These are phyloP conservation scores for Exophiala oligosperma DNA, from an alignment of 2,329 filamentous ascomycete genomes.

Conservation along the genomic window DNA sequence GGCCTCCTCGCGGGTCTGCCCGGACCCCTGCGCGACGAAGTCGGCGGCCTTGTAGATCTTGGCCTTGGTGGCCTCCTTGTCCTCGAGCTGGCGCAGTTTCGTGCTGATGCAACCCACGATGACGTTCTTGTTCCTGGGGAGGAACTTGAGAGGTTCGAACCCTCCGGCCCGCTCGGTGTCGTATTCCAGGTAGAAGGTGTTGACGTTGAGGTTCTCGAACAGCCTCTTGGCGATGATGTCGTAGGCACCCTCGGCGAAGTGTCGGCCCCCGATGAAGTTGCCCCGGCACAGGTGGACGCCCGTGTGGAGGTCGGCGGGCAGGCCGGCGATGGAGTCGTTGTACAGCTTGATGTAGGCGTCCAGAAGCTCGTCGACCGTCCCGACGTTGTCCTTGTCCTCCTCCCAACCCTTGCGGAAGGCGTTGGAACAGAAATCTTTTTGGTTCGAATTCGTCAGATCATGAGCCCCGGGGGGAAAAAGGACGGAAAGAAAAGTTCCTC, in stretches of 20 bases:
- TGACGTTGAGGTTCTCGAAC: constrained; percentile 58
- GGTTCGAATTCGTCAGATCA: no score
- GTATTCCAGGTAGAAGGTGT: constrained; percentile 66
- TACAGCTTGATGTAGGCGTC: constrained; percentile 71
- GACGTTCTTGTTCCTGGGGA: constrained; percentile 59
- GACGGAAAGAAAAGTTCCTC: constrained; percentile 63
- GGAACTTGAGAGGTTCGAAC: constrained; percentile 59
- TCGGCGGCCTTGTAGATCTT: constrained; percentile 60
- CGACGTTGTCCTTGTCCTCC: constrained; percentile 64
- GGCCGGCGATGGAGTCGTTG: constrained; percentile 63
- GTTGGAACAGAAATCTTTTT: constrained; percentile 65
- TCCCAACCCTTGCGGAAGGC: constrained; percentile 67
- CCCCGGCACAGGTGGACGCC: constrained; percentile 67
- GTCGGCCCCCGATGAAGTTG: constrained; percentile 62
- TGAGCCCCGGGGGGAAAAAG: no score
- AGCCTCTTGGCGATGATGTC: constrained; percentile 63
- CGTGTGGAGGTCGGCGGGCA: constrained; percentile 66
- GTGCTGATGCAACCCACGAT: constrained; percentile 61
- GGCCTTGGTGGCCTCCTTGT: constrained; percentile 58
- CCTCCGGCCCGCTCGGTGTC: constrained; percentile 61
- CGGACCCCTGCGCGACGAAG: constrained; percentile 63
- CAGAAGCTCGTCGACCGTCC: constrained; percentile 65
- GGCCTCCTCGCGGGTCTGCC: constrained; percentile 62
- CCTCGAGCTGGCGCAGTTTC: constrained; percentile 58
- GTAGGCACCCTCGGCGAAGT: constrained; percentile 64